Conservation (phyloP, 2,329 filamentous ascomycete species). For the Ophiostoma angusticollis region DNA sequence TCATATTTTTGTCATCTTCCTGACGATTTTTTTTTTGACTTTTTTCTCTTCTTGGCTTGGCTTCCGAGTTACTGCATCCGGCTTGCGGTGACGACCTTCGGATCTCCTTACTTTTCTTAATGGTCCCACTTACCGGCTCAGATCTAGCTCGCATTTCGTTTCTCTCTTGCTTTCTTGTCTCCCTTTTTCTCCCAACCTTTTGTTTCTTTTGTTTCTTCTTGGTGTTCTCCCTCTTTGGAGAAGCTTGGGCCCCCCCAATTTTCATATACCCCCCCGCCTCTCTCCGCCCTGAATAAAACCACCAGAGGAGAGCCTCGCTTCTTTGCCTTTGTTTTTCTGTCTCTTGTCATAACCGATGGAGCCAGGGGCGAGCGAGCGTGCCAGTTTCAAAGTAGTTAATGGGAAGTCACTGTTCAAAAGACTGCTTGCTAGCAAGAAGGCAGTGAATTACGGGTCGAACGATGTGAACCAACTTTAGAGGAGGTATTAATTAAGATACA, state of each 20-base stretch:
- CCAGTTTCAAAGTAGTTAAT: slow-evolving; percentile 5
- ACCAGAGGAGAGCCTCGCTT: slow-evolving; percentile 5
- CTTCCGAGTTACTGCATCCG: too few relatives aligned
- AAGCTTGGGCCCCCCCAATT: background rate
- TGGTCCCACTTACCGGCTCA: too few relatives aligned
- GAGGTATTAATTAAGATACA: too few relatives aligned
- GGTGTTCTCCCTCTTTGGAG: background rate
- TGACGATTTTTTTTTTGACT: background rate
- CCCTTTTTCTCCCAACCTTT: background rate
- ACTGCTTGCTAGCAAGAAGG: too few relatives aligned
- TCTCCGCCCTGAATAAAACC: slow-evolving; percentile 9
- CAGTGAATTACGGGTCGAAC: too few relatives aligned
- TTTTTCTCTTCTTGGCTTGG: background rate
- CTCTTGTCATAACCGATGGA: slow-evolving; percentile 1
- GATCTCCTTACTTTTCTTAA: too few relatives aligned
- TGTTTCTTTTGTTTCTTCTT: background rate
- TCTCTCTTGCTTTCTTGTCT: too few relatives aligned
- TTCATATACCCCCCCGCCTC: slow-evolving; percentile 6
- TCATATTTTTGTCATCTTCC: background rate
- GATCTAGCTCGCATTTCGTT: too few relatives aligned
- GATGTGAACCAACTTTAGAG: too few relatives aligned
- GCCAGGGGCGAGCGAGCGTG: slow-evolving; percentile 5
- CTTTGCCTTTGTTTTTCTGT: slow-evolving; percentile 4
- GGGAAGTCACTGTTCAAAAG: background rate
- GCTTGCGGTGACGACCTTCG: too few relatives aligned